Conservation (phyloP, 2,329 filamentous ascomycete genomes). For the Hypoxylon sp. region DNA sequence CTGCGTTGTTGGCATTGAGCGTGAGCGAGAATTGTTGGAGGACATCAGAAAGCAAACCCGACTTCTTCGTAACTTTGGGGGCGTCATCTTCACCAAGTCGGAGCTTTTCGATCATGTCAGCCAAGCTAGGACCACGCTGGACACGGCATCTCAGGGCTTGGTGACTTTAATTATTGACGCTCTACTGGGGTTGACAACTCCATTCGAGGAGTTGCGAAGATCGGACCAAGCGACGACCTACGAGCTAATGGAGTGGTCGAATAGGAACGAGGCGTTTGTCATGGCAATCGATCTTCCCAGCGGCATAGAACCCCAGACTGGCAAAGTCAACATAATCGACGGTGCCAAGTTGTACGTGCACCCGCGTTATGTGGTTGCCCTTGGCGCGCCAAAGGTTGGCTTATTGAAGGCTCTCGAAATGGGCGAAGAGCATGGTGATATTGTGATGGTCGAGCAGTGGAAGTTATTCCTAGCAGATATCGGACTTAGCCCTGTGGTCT, state of each 20-base stretch:
- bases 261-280: conserved; percentile 85
- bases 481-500: conserved; percentile 84
- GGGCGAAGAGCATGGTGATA: conserved; percentile 65
- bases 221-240: conserved; percentile 88
- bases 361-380: conserved; percentile 84
- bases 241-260: conserved; percentile 94
- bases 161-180: conserved; percentile 76
- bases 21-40: conserved; percentile 84
- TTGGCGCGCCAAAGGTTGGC: conserved; percentile 89
- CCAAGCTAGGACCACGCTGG: conserved; percentile 58
- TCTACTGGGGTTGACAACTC: conserved; percentile 85
- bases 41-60: conserved; percentile 85
- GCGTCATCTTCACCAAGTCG: conserved; percentile 74
- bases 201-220: conserved; percentile 88
- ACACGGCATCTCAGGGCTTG: conserved; percentile 49
- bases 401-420: conserved; percentile 81
- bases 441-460: conserved; percentile 74
- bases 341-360: conserved; percentile 84
- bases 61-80: conserved; percentile 86
- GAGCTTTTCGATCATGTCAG: conserved; percentile 74
- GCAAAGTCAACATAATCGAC: conserved; percentile 76
- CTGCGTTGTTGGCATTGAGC: conserved; percentile 87
- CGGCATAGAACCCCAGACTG: conserved; percentile 85
- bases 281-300: conserved; percentile 93
- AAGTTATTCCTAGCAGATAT: conserved; percentile 88